Conservation (phyloP, 352 stramenopile genomes). For the Globisporangium carolinianum region DNA sequence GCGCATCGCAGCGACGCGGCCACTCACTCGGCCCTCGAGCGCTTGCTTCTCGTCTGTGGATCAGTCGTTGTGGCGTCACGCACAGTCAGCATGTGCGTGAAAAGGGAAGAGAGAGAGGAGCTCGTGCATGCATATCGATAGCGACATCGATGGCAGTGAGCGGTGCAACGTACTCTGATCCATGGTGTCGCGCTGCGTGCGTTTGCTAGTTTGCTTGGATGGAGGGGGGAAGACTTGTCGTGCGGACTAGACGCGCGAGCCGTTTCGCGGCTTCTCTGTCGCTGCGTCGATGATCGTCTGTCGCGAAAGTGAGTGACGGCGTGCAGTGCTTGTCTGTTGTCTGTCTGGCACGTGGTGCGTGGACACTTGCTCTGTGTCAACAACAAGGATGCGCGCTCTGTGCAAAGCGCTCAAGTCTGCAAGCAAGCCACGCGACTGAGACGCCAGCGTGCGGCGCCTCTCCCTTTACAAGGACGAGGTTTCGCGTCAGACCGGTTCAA, state of each 20-base stretch:
- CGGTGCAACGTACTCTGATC: constrained; percentile 14
- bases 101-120: neutral
- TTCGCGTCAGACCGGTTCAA: neutral
- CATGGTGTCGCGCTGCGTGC: constrained; percentile 6
- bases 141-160: neutral
- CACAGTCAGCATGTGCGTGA: neutral
- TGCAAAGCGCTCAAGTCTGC: too few species aligned
- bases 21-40: constrained; percentile 30
- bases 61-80: neutral
- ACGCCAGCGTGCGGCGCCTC: neutral
- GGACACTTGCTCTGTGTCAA: neutral
- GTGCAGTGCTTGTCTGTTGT: too few species aligned
- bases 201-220: neutral
- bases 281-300: neutral
- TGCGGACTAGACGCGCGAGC: too few species aligned
- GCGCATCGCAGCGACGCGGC: constrained; percentile 50
- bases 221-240: too few species aligned
- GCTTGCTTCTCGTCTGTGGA: constrained; percentile 42
- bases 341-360: too few species aligned
- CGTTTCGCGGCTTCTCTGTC: neutral
- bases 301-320: neutral
- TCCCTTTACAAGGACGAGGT: too few species aligned
- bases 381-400: neutral
- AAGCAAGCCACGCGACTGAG: too few species aligned
- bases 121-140: neutral